Evolutionary conservation across 208 protist species (phyloP).

Genomic region (Leishmania aethiopica): DNA sequence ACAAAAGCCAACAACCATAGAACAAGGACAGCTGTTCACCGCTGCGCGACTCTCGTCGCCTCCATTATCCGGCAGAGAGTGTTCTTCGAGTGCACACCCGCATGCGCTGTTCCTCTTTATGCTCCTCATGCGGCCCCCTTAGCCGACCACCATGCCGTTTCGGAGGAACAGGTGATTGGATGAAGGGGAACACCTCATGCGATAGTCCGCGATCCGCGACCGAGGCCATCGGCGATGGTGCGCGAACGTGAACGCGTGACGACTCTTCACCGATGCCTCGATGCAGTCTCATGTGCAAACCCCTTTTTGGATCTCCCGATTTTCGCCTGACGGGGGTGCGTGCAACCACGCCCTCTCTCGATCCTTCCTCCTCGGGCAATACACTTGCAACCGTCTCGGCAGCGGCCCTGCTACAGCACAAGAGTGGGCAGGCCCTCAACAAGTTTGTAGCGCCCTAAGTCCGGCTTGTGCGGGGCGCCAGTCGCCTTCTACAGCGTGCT

Average conservation of each 20-base stretch:
- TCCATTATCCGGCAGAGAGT: neutral
- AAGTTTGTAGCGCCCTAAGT: neutral
- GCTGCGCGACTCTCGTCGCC: neutral
- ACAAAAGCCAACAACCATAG: neutral
- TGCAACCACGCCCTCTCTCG: neutral
- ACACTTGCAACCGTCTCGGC: neutral
- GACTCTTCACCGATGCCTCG: neutral
- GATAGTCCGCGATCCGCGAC: neutral
- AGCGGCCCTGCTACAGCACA: too few relatives aligned
- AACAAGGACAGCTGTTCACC: neutral
- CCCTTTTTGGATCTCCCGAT: neutral
- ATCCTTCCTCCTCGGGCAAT: neutral
- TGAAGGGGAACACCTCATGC: neutral
- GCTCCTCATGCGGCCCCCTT: neutral
- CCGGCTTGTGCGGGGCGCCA: neutral
- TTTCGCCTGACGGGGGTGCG: neutral
- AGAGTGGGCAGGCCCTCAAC: neutral
- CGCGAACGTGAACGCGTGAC: neutral
- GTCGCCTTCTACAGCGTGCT: neutral
- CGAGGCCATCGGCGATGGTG: neutral
- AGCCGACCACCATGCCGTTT: neutral
- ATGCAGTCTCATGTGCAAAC: neutral
- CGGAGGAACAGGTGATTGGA: neutral
- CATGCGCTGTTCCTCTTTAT: neutral
- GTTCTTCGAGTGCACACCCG: neutral